phyloP scores from a whole-genome alignment of 257 asterid genomes.

The Hygrophila difformis region DNA sequence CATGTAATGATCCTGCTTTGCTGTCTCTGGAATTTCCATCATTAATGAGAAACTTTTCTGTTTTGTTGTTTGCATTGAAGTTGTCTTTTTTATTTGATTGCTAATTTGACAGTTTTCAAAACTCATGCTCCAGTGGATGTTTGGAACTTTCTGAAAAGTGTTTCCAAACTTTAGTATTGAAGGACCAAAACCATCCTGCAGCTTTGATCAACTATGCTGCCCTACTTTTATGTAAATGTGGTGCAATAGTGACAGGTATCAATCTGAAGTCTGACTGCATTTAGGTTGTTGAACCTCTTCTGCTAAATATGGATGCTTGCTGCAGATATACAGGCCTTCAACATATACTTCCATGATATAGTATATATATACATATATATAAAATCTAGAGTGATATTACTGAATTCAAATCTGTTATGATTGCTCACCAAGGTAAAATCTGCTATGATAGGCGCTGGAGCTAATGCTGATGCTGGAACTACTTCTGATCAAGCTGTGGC shows the following conservation, averaged over 20 bases:
- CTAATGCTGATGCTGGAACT: conserved; percentile 46
- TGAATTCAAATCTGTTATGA: conserved; percentile 6
- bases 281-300: background rate
- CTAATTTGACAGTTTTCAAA: conserved; percentile 19
- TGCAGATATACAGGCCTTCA: conserved; percentile 1
- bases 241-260: conserved; percentile 72
- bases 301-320: conserved; percentile 4
- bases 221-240: conserved; percentile 67
- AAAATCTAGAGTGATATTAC: too few species aligned
- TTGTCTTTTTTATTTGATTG: conserved; percentile 8
- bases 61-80: background rate
- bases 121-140: conserved; percentile 51
- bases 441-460: conserved; percentile 60
- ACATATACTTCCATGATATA: too few species aligned
- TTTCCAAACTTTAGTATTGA: conserved; percentile 67
- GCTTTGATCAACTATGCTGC: conserved; percentile 87
- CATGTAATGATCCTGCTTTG: too few species aligned
- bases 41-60: too few species aligned
- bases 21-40: too few species aligned
- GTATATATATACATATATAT: too few species aligned
- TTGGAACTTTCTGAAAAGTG: conserved; percentile 79
- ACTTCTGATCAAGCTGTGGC: conserved; percentile 47
- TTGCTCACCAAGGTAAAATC: too few species aligned
- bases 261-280: background rate
- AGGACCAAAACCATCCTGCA: conserved; percentile 93